These are phyloP conservation scores for Pascua sp. DNA, from an alignment of 1,284 basidiomycete species.

Conservation along the genomic window DNA sequence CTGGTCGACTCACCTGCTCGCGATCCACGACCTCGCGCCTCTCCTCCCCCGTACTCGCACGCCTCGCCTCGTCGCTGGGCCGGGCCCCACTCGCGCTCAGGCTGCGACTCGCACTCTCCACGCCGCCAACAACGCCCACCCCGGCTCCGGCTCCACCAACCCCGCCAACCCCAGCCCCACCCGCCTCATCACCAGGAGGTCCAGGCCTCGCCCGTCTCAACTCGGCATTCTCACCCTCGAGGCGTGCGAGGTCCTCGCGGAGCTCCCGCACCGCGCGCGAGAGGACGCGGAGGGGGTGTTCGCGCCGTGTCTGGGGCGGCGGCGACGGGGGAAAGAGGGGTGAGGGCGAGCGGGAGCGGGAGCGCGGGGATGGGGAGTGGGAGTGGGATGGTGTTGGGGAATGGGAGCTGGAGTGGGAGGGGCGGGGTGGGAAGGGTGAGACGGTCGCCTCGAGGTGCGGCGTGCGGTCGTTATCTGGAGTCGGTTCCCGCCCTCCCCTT, in stretches of 20 bases:
- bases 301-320: slow-evolving; percentile 16
- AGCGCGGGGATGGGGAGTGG: neutral
- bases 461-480: neutral
- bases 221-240: slow-evolving; percentile 37
- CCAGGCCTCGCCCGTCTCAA: neutral
- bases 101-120: neutral
- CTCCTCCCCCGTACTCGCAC: too few species aligned
- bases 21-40: too few species aligned
- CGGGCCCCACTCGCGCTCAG: neutral
- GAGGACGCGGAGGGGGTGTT: slow-evolving; percentile 36
- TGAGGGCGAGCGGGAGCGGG: neutral
- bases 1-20: too few species aligned
- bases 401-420: too few species aligned
- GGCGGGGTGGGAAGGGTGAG: too few species aligned
- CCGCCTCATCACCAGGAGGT: too few species aligned
- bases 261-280: slow-evolving; percentile 38
- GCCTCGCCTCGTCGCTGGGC: neutral
- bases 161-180: too few species aligned
- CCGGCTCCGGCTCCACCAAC: too few species aligned
- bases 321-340: slow-evolving; percentile 43
- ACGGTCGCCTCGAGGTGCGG: neutral
- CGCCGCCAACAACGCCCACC: too few species aligned
- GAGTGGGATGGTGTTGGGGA: too few species aligned
- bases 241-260: slow-evolving; percentile 25
- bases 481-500: neutral